Evolutionary conservation across 2,329 filamentous ascomycete species (phyloP), one percentile per base, ranked within the genome.

Genomic region (Xylaria hypoxylon): DNA sequence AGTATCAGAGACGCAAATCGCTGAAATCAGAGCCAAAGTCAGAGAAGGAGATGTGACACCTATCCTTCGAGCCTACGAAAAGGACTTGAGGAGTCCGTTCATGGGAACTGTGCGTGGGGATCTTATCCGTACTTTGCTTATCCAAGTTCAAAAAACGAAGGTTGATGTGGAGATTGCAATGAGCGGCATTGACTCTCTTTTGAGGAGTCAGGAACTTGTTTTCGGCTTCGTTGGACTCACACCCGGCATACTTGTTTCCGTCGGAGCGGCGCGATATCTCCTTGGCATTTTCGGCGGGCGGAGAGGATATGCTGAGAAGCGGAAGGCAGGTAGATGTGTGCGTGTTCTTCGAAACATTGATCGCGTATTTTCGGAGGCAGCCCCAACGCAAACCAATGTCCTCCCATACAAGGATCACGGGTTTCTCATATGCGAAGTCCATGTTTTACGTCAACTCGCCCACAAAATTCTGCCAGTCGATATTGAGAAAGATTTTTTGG

Each of bases 71-170:
- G 96, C 95, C 0, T 99, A 97, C 77, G 96, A 99, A 77, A 90
- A 91, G 75, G 95, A 97, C 72, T 84, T 99, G 47, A 87, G 91
- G 59, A 91, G 84, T 52, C 96, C 96, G 0, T 89, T 99, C 67
- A 84, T 90, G 61, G 94, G 95, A 7, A 92, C 94, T 0, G 80
- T 99, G 19, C 87, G 89, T 33, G 96, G 96, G 11, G 95, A 98
- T 74, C 85, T 99, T 31, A 87, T 98, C 40, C 90, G 95, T 58
- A 94, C 95, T 4, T 87, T 99, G 31, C 84, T 99, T 50, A 98
- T 99, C 62, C 96, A 99, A 77, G 90, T 99, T 42, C 96, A 99
- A 76, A 99, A 99, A 85, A 98, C 96, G 24, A 99, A 99, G 82
- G 96, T 99, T 8, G 96, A 99, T 76, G 89, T 99, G 13, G 96